Evolutionary conservation across 352 stramenopile species (phyloP).

Genomic region (Blastocystis sp.): DNA sequence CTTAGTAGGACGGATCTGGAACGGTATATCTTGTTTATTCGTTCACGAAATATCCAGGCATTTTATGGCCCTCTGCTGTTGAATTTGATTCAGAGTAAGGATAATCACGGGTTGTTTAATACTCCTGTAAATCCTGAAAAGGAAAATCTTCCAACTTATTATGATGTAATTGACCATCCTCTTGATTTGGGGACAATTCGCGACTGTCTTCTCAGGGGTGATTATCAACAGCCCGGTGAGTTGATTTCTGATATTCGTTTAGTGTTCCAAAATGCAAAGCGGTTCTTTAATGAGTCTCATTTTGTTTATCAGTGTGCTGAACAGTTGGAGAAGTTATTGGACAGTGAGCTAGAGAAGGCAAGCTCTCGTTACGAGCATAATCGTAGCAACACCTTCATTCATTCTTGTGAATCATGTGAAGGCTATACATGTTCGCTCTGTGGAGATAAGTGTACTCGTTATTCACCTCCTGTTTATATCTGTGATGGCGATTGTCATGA

Average conservation of each 20-base stretch:
- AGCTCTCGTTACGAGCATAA: slow-evolving; percentile 12
- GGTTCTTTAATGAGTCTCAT: not conserved
- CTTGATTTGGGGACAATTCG: slow-evolving; percentile 45
- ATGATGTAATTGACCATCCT: slow-evolving; percentile 2
- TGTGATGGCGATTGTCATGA: slow-evolving; percentile 46
- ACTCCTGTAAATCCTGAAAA: slow-evolving; percentile 17
- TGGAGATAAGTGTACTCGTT: slow-evolving; percentile 38
- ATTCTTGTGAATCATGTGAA: not conserved
- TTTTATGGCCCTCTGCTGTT: slow-evolving; percentile 29
- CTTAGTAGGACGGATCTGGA: not conserved
- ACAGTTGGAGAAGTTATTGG: not conserved
- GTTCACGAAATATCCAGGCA: not conserved
- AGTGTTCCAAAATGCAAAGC: slow-evolving; percentile 52
- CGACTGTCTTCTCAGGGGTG: not conserved
- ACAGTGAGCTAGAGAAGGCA: slow-evolving; percentile 34
- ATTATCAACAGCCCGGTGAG: not conserved
- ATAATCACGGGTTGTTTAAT: slow-evolving; percentile 44
- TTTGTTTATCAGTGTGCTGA: slow-evolving; percentile 4
- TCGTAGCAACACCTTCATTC: not conserved
- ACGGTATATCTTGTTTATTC: slow-evolving; percentile 12
- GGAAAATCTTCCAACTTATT: slow-evolving; percentile 48
- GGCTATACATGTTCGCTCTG: slow-evolving; percentile 20
- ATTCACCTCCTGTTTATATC: slow-evolving; percentile 7
- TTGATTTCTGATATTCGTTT: slow-evolving; percentile 5
- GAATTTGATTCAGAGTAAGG: slow-evolving; percentile 37